A percentile compares a stretch with the other conserved stretches of the same genome.
Evolutionary conservation across 2,329 filamentous ascomycete species (phyloP).

Genomic region (Neofusicoccum sp.): DNA sequence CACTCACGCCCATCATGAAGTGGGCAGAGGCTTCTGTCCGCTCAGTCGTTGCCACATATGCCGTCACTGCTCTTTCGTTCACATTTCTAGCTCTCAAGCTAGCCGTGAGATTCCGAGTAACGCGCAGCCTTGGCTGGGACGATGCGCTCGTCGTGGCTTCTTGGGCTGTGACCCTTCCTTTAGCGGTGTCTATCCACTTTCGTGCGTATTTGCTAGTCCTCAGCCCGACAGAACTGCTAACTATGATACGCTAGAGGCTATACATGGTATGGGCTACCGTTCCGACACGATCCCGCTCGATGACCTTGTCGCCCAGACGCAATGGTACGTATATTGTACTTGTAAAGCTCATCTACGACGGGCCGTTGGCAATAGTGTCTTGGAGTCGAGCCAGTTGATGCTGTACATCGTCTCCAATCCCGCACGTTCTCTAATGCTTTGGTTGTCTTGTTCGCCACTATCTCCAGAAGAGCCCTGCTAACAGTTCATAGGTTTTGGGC

Average conservation of each 20-base stretch:
- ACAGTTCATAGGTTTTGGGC: constrained; percentile 29
- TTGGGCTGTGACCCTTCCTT: not conserved
- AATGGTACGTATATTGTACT: not conserved
- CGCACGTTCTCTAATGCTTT: not conserved
- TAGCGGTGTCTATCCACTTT: not conserved
- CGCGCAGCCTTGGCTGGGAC: not conserved
- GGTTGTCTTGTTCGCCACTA: not conserved
- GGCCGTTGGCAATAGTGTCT: no score
- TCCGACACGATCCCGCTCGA: not conserved
- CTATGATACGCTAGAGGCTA: not conserved
- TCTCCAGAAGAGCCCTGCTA: not conserved
- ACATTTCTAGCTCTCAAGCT: constrained; percentile 6
- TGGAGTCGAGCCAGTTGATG: no score
- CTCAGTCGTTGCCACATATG: not conserved
- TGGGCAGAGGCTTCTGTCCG: not conserved
- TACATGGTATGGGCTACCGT: not conserved
- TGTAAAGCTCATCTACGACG: not conserved
- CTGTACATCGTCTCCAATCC: no score
- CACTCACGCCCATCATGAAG: not conserved
- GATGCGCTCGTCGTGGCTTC: not conserved
- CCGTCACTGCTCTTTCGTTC: not conserved
- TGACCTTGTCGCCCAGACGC: not conserved
- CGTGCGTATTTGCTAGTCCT: not conserved
- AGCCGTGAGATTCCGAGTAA: not conserved
- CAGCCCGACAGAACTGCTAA: not conserved